These are phyloP conservation scores for Amanita rubescens DNA, from an alignment of 768 basidiomycete genomes.

Conservation along the genomic window DNA sequence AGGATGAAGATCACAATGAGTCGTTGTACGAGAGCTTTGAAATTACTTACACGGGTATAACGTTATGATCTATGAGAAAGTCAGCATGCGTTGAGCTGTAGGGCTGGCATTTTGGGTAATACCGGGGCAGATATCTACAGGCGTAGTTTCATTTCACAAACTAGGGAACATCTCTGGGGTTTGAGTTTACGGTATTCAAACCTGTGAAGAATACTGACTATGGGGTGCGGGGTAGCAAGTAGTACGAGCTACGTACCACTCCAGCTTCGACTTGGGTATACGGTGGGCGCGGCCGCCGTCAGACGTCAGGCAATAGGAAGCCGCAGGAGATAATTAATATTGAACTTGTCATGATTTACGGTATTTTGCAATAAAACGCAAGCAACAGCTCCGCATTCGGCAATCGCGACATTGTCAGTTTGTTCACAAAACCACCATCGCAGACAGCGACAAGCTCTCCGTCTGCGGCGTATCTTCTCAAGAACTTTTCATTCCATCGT, in stretches of 20 bases:
- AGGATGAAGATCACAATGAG: background rate
- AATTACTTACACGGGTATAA: background rate
- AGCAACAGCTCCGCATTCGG: background rate
- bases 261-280: too few relatives aligned
- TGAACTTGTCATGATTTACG: too few relatives aligned
- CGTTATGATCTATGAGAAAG: background rate
- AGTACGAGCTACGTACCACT: background rate
- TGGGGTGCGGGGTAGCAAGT: background rate
- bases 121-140: background rate
- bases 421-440: conserved; percentile 9
- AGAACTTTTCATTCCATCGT: conserved; percentile 21
- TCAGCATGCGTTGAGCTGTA: background rate
- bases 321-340: too few relatives aligned
- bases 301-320: too few relatives aligned
- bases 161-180: background rate
- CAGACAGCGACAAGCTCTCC: conserved; percentile 17
- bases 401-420: background rate
- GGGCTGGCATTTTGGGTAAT: background rate
- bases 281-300: too few relatives aligned
- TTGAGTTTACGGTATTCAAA: background rate
- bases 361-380: too few relatives aligned
- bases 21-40: background rate
- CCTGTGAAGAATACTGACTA: too few relatives aligned
- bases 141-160: background rate
- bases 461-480: conserved; percentile 16